Evolutionary conservation across 441 rosid genomes (phyloP), one percentile per base, ranked within the genome.

Genomic region (Pelargonium fulgidum): DNA sequence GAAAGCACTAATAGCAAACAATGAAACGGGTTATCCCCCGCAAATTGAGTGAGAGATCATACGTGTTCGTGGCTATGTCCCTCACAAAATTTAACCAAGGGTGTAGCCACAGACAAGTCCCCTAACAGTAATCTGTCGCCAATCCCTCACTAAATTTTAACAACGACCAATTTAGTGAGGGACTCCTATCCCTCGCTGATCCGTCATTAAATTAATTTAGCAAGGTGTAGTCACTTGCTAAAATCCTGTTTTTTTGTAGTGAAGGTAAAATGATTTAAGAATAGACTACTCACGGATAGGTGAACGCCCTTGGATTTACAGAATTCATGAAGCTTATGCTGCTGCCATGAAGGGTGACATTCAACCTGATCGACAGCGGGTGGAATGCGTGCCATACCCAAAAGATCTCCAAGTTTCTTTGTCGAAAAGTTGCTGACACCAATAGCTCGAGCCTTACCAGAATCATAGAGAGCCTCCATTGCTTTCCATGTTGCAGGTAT

Each of bases 401-500:
- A 72, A 82, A 92, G 77, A 81, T 84, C 90, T 10, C 61, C 69
- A 16, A 92, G 75, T 78, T 92, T 90, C 85, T 86, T 88, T 1
- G 84, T 68, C 4, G 96, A 90, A 81, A 90, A 90, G 74, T 90
- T 92, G 74, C 98, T 88, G 36, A 90, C 92, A 16, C 98, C 96
- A 66, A 86, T 81, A 0, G 93, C 98, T 29, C 78, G 78, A 73
- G 87, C 83, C 82, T 87, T 90, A 39, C 96, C 87, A 64, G 89
- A 82, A 71, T 86, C 85, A 66, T 77, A 84, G 26, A 87, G 82
- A 65, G 83, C 75, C 79, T 92, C 98, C 98, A 92, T 84, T 16
- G 96, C 91, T 70, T 63, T 72, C 97, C 97, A 89, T 58, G 96
- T 92, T 75, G 72, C 72, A 19, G 90, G 87, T 56, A 88, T 79